Percentiles rank a stretch among this genome's conserved stretches.
phyloP scores from a whole-genome alignment of 345 rosid species.

The Raphanus sativus region DNA sequence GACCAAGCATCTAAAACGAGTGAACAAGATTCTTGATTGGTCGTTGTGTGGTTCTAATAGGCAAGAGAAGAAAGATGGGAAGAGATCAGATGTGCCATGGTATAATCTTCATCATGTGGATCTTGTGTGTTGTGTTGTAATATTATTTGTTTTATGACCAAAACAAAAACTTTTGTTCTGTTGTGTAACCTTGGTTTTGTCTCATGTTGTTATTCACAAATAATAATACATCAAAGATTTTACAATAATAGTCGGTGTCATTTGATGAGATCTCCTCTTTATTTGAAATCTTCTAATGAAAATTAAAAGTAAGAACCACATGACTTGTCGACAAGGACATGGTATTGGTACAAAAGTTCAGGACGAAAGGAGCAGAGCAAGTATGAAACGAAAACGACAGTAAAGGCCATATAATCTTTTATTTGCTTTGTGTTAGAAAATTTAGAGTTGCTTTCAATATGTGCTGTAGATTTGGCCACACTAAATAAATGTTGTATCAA shows the following conservation, averaged over 20 bases:
- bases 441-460: slow-evolving; percentile 9
- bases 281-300: background rate
- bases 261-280: background rate
- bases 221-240: slow-evolving; percentile 30
- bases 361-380: slow-evolving; percentile 16
- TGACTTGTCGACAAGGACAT: slow-evolving; percentile 4
- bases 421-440: slow-evolving; percentile 14
- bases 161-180: background rate
- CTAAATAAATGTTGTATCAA: background rate
- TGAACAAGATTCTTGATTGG: slow-evolving; percentile 34
- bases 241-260: background rate
- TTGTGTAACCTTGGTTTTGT: slow-evolving; percentile 34
- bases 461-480: slow-evolving; percentile 27
- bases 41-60: slow-evolving; percentile 31
- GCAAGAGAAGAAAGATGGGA: slow-evolving; percentile 15
- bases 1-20: slow-evolving; percentile 37
- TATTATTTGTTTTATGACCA: slow-evolving; percentile 25
- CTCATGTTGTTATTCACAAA: slow-evolving; percentile 26
- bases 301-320: slow-evolving; percentile 6
- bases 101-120: slow-evolving; percentile 32
- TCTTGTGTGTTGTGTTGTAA: slow-evolving; percentile 34
- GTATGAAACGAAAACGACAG: slow-evolving; percentile 25
- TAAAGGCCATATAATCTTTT: background rate
- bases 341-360: background rate
- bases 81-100: slow-evolving; percentile 21